Conservation (phyloP, 306 rosid species). For the Abrus pulchellus region DNA sequence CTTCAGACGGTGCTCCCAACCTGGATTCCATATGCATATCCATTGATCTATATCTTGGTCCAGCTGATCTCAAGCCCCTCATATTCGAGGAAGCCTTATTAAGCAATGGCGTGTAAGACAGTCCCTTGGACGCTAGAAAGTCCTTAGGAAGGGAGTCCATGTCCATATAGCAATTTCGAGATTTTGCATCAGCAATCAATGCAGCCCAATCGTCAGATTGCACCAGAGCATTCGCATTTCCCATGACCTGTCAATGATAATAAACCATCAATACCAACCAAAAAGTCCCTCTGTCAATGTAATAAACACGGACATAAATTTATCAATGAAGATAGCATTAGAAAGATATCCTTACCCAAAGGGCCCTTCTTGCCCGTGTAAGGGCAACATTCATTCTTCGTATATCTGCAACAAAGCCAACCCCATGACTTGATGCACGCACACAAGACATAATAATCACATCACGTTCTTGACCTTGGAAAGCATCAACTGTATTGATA, state of each 20-base stretch:
- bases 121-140: constrained; percentile 68
- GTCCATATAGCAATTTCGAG: constrained; percentile 85
- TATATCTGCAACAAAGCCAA: constrained; percentile 96
- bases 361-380: constrained; percentile 97
- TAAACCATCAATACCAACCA: constrained; percentile 34
- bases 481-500: constrained; percentile 97
- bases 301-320: constrained; percentile 2
- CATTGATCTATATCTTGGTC: constrained; percentile 78
- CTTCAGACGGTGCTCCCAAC: constrained; percentile 81
- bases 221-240: constrained; percentile 85
- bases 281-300: background rate
- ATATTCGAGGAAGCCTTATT: constrained; percentile 70
- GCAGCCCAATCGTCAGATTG: constrained; percentile 97
- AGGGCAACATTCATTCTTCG: constrained; percentile 99
- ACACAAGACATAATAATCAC: constrained; percentile 99
- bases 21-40: constrained; percentile 83
- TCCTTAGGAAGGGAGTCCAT: constrained; percentile 95
- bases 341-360: constrained; percentile 74
- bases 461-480: constrained; percentile 99
- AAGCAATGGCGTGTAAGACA: constrained; percentile 65
- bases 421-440: constrained; percentile 94
- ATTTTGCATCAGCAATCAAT: constrained; percentile 80
- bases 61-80: constrained; percentile 80
- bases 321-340: background rate
- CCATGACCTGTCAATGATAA: constrained; percentile 84